phyloP scores from a whole-genome alignment of 805 yeast species.

The Yarrowia divulgata region DNA sequence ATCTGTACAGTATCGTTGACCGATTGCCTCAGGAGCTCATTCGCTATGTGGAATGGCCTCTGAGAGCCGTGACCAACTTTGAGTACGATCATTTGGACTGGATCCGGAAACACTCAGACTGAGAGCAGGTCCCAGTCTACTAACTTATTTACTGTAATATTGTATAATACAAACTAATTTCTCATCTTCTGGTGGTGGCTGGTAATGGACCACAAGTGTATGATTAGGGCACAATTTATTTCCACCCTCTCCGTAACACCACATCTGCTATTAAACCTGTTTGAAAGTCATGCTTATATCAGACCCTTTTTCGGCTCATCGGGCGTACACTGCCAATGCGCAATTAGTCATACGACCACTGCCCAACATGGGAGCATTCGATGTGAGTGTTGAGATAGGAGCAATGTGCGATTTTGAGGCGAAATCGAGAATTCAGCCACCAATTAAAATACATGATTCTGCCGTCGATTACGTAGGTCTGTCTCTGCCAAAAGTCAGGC shows the following conservation, averaged over 20 bases:
- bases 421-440: no score
- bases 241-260: no score
- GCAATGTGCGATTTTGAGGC: no score
- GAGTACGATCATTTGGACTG: slow-evolving; percentile 5
- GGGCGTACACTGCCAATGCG: slow-evolving; percentile 3
- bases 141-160: not conserved
- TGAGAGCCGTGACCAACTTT: not conserved
- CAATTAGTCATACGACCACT: slow-evolving; percentile 10
- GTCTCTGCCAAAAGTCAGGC: not conserved
- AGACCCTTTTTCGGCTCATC: not conserved
- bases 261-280: not conserved
- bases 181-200: no score
- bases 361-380: slow-evolving; percentile 5
- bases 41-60: slow-evolving; percentile 8
- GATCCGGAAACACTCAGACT: not conserved
- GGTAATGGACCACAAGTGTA: no score
- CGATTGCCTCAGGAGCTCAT: not conserved
- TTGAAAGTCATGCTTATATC: not conserved
- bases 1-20: not conserved
- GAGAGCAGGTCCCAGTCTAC: not conserved
- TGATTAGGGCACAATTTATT: no score
- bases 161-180: no score
- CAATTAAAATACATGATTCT: not conserved
- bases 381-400: no score
- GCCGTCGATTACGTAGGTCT: not conserved